Conservation (phyloP, 2,329 filamentous ascomycete genomes). For the Fusarium lyarnte region DNA sequence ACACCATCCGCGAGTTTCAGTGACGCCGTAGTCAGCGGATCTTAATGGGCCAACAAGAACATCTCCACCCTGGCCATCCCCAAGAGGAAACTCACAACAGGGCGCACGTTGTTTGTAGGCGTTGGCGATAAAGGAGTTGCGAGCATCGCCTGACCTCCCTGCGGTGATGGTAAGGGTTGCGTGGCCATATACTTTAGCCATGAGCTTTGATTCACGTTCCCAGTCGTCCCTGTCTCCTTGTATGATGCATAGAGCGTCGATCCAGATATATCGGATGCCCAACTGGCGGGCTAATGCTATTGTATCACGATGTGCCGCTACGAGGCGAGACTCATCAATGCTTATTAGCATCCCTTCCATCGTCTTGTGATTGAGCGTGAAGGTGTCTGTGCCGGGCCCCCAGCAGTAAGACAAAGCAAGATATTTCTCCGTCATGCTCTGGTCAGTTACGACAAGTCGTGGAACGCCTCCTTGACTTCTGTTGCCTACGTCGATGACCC, state of each 20-base stretch:
- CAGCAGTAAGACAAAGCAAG: constrained; percentile 12
- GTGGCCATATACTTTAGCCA: not conserved
- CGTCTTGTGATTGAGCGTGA: not conserved
- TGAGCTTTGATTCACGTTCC: not conserved
- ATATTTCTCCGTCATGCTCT: not conserved
- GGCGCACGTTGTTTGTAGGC: not conserved
- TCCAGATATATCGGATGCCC: not conserved
- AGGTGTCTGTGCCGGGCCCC: constrained; percentile 11
- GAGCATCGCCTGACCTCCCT: constrained; percentile 13
- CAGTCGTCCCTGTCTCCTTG: not conserved
- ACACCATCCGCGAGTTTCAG: constrained; percentile 19
- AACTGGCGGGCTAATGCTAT: not conserved
- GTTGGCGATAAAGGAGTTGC: constrained; percentile 3
- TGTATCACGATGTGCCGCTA: not conserved
- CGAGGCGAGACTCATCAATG: not conserved
- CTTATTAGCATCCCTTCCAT: not conserved
- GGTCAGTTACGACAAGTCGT: not conserved
- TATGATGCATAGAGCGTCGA: not conserved
- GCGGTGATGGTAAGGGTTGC: constrained; percentile 6
- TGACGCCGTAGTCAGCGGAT: not conserved
- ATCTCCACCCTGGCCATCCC: not conserved
- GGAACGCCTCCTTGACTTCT: not conserved
- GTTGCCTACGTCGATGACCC: constrained; percentile 1
- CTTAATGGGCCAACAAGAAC: not conserved
- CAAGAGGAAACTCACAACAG: not conserved